These are phyloP conservation scores for sweet orange (Citrus sinensis) DNA, from an alignment of 345 rosid genomes.

Conservation along the genomic window DVS_A1.0 CM039169.1:5149501-5150000, in stretches of 20 bases:
- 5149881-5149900: conserved; percentile 51
- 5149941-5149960: conserved; percentile 35
- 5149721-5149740: background rate
- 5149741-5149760: background rate
- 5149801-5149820: conserved; percentile 24
- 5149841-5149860: conserved; percentile 58
- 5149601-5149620: background rate
- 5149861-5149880: conserved; percentile 75
- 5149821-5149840: conserved; percentile 53
- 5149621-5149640: background rate
- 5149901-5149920: conserved; percentile 91
- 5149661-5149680: background rate
- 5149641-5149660: conserved; percentile 1
- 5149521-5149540: no score
- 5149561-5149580: background rate
- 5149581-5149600: background rate
- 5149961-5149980: background rate
- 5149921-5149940: conserved; percentile 98
- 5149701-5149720: background rate
- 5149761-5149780: background rate
- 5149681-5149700: conserved; percentile 9
- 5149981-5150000: background rate
- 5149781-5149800: background rate
- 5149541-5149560: no score
- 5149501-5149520: no score